A percentile compares a stretch with the other conserved stretches of the same genome.
Evolutionary conservation across 23 red algal species (phyloP).

Genomic region (Gracilaria domingensis): DNA sequence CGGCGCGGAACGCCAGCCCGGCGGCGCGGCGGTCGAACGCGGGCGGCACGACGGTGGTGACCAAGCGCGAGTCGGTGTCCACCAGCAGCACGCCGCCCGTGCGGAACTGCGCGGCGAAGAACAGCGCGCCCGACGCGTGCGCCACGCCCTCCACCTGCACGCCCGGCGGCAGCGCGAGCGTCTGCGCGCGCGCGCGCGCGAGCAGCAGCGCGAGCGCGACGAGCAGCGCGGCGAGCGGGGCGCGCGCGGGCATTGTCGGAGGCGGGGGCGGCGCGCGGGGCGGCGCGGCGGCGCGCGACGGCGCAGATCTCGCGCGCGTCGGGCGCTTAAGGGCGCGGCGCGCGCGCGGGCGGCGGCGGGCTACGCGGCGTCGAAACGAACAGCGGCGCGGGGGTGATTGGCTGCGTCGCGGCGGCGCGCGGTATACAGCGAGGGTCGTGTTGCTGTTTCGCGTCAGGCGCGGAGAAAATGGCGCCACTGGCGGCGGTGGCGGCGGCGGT

Average conservation of each 20-base stretch:
- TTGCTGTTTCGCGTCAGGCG: no score
- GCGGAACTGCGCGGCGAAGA: constrained; percentile 18
- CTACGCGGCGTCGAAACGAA: neutral
- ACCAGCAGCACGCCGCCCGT: constrained; percentile 7
- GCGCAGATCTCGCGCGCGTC: no score
- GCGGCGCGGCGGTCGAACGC: neutral
- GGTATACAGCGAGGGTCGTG: no score
- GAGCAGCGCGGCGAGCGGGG: neutral
- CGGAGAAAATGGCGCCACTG: no score
- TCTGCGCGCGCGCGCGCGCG: neutral
- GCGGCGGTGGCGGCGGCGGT: neutral
- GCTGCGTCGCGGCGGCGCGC: neutral
- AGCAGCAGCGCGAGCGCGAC: neutral
- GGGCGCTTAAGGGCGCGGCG: no score
- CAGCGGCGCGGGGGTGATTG: neutral
- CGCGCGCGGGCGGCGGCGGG: neutral
- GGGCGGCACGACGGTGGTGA: constrained; percentile 23
- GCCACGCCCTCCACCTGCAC: constrained; percentile 31
- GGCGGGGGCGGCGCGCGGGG: neutral
- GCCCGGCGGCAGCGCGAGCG: constrained; percentile 2
- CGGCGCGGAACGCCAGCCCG: neutral
- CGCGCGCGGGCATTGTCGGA: no score
- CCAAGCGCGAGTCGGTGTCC: constrained; percentile 5
- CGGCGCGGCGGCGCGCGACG: neutral
- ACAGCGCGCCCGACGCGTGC: constrained; percentile 34